Evolutionary conservation across 2,329 filamentous ascomycete genomes (phyloP).

Genomic region (Aspergillus fructus): DNA sequence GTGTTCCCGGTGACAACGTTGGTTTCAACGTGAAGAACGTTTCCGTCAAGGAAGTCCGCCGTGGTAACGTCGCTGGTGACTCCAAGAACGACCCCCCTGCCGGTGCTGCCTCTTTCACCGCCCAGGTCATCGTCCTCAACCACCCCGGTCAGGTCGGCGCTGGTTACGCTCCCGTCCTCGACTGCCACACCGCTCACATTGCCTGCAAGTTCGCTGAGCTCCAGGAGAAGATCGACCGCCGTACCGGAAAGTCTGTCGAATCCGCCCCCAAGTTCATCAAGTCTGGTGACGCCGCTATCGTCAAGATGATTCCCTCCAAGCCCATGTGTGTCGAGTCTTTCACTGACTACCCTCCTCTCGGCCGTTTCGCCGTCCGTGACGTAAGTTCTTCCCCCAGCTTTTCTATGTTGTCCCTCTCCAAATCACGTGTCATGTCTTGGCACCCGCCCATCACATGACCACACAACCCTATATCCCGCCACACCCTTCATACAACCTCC

Average conservation of each 20-base stretch:
- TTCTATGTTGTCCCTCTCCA: not conserved
- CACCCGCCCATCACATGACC: no score
- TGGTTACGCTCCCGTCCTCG: constrained; percentile 97
- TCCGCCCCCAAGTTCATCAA: constrained; percentile 98
- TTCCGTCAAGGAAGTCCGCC: constrained; percentile 99
- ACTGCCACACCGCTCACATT: constrained; percentile 99
- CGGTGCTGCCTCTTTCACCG: constrained; percentile 92
- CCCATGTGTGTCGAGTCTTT: constrained; percentile 99
- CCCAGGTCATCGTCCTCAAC: constrained; percentile 99
- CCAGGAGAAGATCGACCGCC: constrained; percentile 99
- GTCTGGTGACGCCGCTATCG: constrained; percentile 99
- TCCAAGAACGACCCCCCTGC: constrained; percentile 98
- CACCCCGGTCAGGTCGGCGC: constrained; percentile 99
- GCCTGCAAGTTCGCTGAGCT: constrained; percentile 99
- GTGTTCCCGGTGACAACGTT: constrained; percentile 99
- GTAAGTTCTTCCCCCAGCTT: constrained; percentile 47
- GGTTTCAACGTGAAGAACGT: constrained; percentile 99
- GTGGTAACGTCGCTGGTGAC: constrained; percentile 99
- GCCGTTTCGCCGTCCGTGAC: constrained; percentile 99
- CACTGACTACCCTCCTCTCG: constrained; percentile 98
- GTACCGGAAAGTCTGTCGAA: constrained; percentile 98
- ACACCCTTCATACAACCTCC: no score
- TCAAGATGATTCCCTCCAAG: constrained; percentile 99
- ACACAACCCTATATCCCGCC: no score
- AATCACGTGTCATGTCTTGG: not conserved